A percentile compares a stretch with the other conserved stretches of the same genome.
phyloP scores from a whole-genome alignment of 306 rosid genomes.

The Senna tora region DNA sequence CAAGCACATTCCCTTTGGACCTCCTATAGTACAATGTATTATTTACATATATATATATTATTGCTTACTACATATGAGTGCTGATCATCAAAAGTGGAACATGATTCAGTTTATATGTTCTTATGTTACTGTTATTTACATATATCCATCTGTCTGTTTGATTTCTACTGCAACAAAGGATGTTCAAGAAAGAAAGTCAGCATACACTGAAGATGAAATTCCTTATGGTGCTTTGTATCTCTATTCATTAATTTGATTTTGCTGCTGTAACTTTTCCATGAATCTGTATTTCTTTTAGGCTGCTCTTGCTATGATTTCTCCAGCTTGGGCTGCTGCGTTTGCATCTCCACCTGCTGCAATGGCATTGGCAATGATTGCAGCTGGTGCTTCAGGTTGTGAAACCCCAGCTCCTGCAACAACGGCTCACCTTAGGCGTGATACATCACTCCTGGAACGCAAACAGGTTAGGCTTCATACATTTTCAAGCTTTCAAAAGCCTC shows the following conservation, averaged over 20 bases:
- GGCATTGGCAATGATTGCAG: slow-evolving; percentile 99
- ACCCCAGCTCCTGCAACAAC: slow-evolving; percentile 59
- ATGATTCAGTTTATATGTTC: slow-evolving; percentile 3
- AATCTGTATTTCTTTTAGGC: slow-evolving; percentile 62
- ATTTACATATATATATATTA: too few relatives aligned
- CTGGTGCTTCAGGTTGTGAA: slow-evolving; percentile 95
- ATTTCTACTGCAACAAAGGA: slow-evolving; percentile 20
- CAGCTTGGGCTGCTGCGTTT: slow-evolving; percentile 99
- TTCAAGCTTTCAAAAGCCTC: slow-evolving; percentile 94
- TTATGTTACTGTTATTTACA: neutral
- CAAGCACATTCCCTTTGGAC: too few relatives aligned
- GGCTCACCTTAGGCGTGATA: slow-evolving; percentile 76
- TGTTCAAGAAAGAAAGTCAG: neutral
- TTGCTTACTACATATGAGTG: too few relatives aligned
- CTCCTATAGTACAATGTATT: too few relatives aligned
- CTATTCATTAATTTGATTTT: slow-evolving; percentile 27
- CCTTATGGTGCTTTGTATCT: slow-evolving; percentile 16
- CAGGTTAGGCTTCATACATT: slow-evolving; percentile 74
- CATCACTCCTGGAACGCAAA: slow-evolving; percentile 86
- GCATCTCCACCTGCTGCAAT: slow-evolving; percentile 98
- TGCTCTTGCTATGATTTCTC: slow-evolving; percentile 87
- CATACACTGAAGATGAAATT: slow-evolving; percentile 11
- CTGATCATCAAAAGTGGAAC: slow-evolving; percentile 12
- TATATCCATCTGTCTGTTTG: slow-evolving; percentile 9
- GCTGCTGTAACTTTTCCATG: slow-evolving; percentile 28